Evolutionary conservation across 2,329 filamentous ascomycete genomes (phyloP), one percentile per base, ranked within the genome.

Genomic region (Nothomitra cinnamomea): DNA sequence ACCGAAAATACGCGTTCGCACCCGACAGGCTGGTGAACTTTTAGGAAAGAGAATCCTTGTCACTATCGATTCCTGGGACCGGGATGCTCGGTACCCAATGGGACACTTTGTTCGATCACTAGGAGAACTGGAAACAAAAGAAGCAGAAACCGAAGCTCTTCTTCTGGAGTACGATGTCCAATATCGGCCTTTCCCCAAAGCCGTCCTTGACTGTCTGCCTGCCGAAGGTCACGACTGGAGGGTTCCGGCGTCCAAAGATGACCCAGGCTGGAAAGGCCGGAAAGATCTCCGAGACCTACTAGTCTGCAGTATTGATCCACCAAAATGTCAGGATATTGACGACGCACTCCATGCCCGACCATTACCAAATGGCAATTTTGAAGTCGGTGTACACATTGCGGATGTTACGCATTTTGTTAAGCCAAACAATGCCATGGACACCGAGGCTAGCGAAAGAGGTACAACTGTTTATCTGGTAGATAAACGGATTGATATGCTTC

Each of bases 401-500:
- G 92, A 98, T 67, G 92, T 98, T n/a, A 96, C 92, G 8, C 85
- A 98, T 69, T 98, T 98, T 64, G 92, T 98, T 62, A 94, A 92
- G 69, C 89, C 94, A 24, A 88, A 86, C 66, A 98, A 90, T 63
- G 84, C 92, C 53, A 98, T 98, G 92, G 94, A 98, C 65, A 79
- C 82, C 49, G 92, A 98, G 69, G 92, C 92, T 2, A 92, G 87
- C 63, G 80, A 94, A 63, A 83, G 92, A 61, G 92, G 92, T 57
- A 96, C 92, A 3, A 96, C 90, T 0, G 92, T 98, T 25, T 98
- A 98, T 65, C 74, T 98, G 15, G 92, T 98, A 2, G 92, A 98
- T 69, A 98, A 98, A 74, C 88, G 92, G 61, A 98, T 98, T 62
- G 94, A 98, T 72, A 98, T 98, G 94, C 76, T 98, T 66, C 94